These are phyloP conservation scores for Boletellus ananiceps DNA, from an alignment of 768 basidiomycete genomes.

Conservation along the genomic window DNA sequence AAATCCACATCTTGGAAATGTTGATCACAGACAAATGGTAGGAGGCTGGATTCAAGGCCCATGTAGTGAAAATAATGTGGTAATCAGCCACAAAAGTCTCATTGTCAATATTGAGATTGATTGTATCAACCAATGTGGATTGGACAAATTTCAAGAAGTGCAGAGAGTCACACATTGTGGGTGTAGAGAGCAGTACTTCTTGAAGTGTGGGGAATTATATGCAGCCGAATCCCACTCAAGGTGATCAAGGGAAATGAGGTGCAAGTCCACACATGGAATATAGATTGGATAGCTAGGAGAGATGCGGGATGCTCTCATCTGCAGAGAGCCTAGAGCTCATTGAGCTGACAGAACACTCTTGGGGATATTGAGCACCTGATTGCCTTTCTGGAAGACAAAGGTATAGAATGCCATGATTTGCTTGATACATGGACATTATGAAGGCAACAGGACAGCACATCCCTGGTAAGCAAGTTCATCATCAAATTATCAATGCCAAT, in stretches of 20 bases:
- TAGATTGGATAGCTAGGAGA: slow-evolving; percentile 18
- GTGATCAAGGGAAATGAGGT: slow-evolving; percentile 19
- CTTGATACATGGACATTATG: slow-evolving; percentile 21
- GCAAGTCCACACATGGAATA: slow-evolving; percentile 25
- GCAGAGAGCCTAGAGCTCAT: slow-evolving; percentile 22
- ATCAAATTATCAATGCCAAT: slow-evolving; percentile 30
- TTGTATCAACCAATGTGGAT: slow-evolving; percentile 27
- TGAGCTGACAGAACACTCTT: slow-evolving; percentile 17
- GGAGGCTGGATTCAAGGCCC: slow-evolving; percentile 22
- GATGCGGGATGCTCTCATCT: slow-evolving; percentile 20
- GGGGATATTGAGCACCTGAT: slow-evolving; percentile 21
- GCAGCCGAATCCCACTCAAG: slow-evolving; percentile 15
- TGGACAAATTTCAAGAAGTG: slow-evolving; percentile 25
- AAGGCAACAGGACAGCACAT: slow-evolving; percentile 20
- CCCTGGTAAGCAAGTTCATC: slow-evolving; percentile 18
- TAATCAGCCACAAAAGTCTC: slow-evolving; percentile 27
- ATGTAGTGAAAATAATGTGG: slow-evolving; percentile 17
- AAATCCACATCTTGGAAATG: slow-evolving; percentile 29
- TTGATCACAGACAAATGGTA: slow-evolving; percentile 25
- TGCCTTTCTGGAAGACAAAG: slow-evolving; percentile 24
- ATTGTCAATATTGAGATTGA: slow-evolving; percentile 30
- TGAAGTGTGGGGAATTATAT: slow-evolving; percentile 19
- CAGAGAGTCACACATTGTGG: slow-evolving; percentile 21
- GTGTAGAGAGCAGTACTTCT: slow-evolving; percentile 20
- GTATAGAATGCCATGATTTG: slow-evolving; percentile 29